phyloP scores from a whole-genome alignment of 345 rosid species.

The Microthlaspi erraticum region DNA sequence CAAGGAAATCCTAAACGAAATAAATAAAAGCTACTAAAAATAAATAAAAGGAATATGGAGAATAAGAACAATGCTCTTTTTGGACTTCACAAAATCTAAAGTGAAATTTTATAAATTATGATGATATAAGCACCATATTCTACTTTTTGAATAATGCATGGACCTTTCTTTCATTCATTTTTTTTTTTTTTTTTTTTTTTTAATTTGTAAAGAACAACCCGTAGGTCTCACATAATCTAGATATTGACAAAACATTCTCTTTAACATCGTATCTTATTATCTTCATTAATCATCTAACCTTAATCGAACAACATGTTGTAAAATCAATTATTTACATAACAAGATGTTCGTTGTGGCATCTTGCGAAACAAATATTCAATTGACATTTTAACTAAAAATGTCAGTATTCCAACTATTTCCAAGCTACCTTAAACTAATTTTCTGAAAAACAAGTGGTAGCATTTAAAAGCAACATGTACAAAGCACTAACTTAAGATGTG shows the following conservation, averaged over 20 bases:
- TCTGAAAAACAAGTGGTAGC: background rate
- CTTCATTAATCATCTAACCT: conserved; percentile 8
- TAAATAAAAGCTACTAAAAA: conserved; percentile 1
- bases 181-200: too few species aligned
- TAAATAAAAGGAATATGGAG: background rate
- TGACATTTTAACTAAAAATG: background rate
- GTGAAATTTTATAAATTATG: conserved; percentile 1
- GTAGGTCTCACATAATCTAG: conserved; percentile 43
- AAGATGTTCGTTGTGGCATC: background rate
- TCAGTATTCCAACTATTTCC: too few species aligned
- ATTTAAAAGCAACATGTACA: background rate
- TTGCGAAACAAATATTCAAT: background rate
- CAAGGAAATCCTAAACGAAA: background rate
- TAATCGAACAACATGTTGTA: background rate
- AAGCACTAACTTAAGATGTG: background rate
- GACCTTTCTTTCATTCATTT: conserved; percentile 12
- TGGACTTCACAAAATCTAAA: conserved; percentile 36
- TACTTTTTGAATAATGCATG: conserved; percentile 20
- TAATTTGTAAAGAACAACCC: conserved; percentile 29
- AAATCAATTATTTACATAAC: background rate
- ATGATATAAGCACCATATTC: conserved; percentile 26
- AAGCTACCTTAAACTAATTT: background rate
- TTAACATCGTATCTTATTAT: conserved; percentile 14
- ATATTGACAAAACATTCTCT: conserved; percentile 5
- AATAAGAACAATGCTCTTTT: conserved; percentile 41